Evolutionary conservation across 2,329 filamentous ascomycete species (phyloP), one percentile per base, ranked within the genome.

Genomic region (Karstenula rhodostoma): DNA sequence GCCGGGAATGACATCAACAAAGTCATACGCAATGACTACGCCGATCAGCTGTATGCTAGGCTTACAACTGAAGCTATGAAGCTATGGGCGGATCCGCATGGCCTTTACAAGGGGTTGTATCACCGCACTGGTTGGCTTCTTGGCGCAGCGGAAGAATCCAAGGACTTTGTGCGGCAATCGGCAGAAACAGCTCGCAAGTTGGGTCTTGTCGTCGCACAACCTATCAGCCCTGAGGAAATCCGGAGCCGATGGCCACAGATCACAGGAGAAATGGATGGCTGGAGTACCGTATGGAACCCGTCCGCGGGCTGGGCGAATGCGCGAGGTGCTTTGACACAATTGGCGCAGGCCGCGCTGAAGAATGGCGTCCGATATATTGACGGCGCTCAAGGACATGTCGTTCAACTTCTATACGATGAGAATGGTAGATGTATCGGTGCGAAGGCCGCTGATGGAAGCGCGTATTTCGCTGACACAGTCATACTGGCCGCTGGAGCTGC

Each of bases 1-100:
- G 86, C 84, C 0, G 84, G 81, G n/a, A 84, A 85, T 60, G 84
- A 87, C 59, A 67, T 87, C 25, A 87, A 87, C 68, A 87, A 87
- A 70, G 86, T 87, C 57, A 75, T 87, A 13, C 79, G 85, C 2
- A 83, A 82, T 7, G 84, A 86, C 59, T 86, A 87, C 61, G 82
- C 84, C 59, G 83, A 86, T 57, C 74, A 77, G 0, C 84, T 85
- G 47, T 86, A 87, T 58, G 82, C 82, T 0, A 77, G 84, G 2
- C 68, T 86, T 1, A 72, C 73, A 1, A 68, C 70, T 55, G 71
- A 75, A 57, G 73, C 74, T 1, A 68, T 76, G 51, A 17, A 42
- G 33, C 35, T 54, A 23, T 54, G 51, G 51, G 51, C 37, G 12
- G 23, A 54, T 19, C 51, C 51, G 22, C 33, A 54, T 25, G 25